Evolutionary conservation across 2,329 filamentous ascomycete genomes (phyloP).

Genomic region (Raffaelea arxii): DNA sequence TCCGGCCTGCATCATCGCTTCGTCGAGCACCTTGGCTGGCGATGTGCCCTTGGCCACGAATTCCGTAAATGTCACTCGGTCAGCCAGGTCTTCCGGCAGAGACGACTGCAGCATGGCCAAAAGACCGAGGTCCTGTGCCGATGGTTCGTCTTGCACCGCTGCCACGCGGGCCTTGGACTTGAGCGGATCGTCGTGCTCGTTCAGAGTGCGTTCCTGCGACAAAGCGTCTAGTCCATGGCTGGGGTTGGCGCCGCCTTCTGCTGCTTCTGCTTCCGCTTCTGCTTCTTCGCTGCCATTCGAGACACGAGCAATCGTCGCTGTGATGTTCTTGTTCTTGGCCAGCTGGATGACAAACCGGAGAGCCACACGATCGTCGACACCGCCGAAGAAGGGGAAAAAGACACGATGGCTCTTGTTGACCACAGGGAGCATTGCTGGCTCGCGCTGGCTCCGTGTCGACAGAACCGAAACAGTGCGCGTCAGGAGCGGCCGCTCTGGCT

Average conservation of each 20-base stretch:
- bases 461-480: constrained; percentile 41
- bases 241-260: neutral
- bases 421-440: constrained; percentile 47
- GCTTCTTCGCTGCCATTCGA: constrained; percentile 12
- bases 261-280: neutral
- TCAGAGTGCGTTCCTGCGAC: too few species aligned
- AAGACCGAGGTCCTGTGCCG: constrained; percentile 24
- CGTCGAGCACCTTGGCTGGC: constrained; percentile 27
- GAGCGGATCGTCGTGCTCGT: neutral
- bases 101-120: constrained; percentile 24
- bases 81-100: constrained; percentile 21
- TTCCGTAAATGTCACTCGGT: constrained; percentile 37
- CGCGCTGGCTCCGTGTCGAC: constrained; percentile 50
- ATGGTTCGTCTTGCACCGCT: constrained; percentile 17
- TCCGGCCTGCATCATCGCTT: constrained; percentile 43
- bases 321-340: constrained; percentile 67
- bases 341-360: constrained; percentile 77
- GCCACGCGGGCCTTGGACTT: constrained; percentile 9
- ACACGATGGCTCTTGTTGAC: constrained; percentile 69
- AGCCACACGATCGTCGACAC: constrained; percentile 69
- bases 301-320: constrained; percentile 63
- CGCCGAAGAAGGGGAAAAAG: constrained; percentile 80
- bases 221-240: too few species aligned
- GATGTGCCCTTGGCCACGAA: constrained; percentile 28
- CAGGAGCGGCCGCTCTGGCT: constrained; percentile 27